phyloP scores from a whole-genome alignment of 1,284 basidiomycete species.

The Apiotrichum akiyoshidainum region DNA sequence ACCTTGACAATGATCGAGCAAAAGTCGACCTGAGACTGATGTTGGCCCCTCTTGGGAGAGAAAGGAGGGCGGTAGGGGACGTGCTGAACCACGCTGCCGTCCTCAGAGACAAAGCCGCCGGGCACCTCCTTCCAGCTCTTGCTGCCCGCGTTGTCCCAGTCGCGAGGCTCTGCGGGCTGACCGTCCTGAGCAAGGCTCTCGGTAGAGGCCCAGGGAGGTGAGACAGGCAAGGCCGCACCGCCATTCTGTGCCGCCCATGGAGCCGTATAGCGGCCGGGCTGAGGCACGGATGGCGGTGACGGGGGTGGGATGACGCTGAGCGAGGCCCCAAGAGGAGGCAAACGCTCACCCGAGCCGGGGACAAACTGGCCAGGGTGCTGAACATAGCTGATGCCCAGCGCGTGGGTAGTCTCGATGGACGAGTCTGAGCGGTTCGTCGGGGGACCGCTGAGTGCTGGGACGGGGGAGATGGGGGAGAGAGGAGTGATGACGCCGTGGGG shows the following conservation, averaged over 20 bases:
- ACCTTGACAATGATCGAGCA: slow-evolving; percentile 70
- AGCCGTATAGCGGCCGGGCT: slow-evolving; percentile 6
- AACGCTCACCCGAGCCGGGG: slow-evolving; percentile 4
- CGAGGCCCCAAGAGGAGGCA: not conserved
- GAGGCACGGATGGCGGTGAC: slow-evolving; percentile 15
- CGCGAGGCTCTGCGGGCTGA: not conserved
- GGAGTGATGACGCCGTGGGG: slow-evolving; percentile 1
- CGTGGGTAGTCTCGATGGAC: not conserved
- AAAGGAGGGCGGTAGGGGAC: slow-evolving; percentile 83
- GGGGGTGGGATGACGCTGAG: slow-evolving; percentile 5
- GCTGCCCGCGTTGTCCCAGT: not conserved
- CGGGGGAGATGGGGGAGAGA: slow-evolving; percentile 3
- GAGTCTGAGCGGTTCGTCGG: not conserved
- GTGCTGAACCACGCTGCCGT: slow-evolving; percentile 59
- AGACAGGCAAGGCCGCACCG: not conserved
- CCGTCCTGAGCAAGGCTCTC: slow-evolving; percentile 1
- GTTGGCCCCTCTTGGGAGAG: slow-evolving; percentile 65
- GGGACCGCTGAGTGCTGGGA: not conserved
- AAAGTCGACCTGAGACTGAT: slow-evolving; percentile 80
- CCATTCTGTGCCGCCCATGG: slow-evolving; percentile 35
- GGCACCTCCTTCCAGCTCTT: slow-evolving; percentile 11
- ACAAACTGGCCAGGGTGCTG: slow-evolving; percentile 2
- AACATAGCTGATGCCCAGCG: not conserved
- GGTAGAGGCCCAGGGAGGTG: slow-evolving; percentile 2
- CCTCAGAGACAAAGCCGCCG: slow-evolving; percentile 30